Percentiles rank a stretch among this genome's conserved stretches.
Conservation (phyloP, 768 basidiomycete genomes). For the Lentinula edodes region DNA sequence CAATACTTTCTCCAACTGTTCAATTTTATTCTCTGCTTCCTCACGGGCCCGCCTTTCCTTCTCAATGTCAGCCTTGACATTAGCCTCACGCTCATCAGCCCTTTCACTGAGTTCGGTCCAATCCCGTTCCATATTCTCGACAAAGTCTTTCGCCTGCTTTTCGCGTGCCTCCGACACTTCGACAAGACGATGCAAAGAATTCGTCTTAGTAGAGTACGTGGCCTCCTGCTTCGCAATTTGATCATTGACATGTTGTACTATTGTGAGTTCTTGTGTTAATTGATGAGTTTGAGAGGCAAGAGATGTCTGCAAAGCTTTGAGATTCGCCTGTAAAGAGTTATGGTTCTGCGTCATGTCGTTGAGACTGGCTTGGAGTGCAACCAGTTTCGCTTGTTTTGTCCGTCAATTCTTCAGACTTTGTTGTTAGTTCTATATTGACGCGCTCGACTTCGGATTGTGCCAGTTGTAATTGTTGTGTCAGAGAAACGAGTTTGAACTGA, state of each 20-base stretch:
- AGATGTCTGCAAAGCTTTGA: slow-evolving; percentile 69
- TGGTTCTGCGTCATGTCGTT: slow-evolving; percentile 69
- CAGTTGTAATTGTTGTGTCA: slow-evolving; percentile 76
- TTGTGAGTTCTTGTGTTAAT: slow-evolving; percentile 68
- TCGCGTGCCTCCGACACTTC: slow-evolving; percentile 85
- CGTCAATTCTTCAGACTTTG: slow-evolving; percentile 78
- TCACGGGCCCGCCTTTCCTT: slow-evolving; percentile 66
- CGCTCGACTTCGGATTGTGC: slow-evolving; percentile 74
- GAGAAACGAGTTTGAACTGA: slow-evolving; percentile 83
- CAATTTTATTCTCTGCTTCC: slow-evolving; percentile 63
- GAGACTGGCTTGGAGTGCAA: slow-evolving; percentile 69
- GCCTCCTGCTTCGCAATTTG: slow-evolving; percentile 84
- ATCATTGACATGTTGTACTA: slow-evolving; percentile 69
- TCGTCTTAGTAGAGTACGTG: slow-evolving; percentile 73
- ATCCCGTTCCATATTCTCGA: slow-evolving; percentile 78
- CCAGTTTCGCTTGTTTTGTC: slow-evolving; percentile 71
- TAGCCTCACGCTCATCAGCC: slow-evolving; percentile 61
- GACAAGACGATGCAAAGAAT: slow-evolving; percentile 68
- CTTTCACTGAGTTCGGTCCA: slow-evolving; percentile 71
- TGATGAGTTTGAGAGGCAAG: slow-evolving; percentile 70
- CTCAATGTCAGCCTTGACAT: slow-evolving; percentile 65
- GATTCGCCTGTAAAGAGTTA: slow-evolving; percentile 57
- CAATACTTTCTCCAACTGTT: slow-evolving; percentile 69
- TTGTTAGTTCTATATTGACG: slow-evolving; percentile 56
- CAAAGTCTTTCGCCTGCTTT: slow-evolving; percentile 75